phyloP scores from a whole-genome alignment of 805 yeast species.

The Cyberlindnera meyerae region DNA sequence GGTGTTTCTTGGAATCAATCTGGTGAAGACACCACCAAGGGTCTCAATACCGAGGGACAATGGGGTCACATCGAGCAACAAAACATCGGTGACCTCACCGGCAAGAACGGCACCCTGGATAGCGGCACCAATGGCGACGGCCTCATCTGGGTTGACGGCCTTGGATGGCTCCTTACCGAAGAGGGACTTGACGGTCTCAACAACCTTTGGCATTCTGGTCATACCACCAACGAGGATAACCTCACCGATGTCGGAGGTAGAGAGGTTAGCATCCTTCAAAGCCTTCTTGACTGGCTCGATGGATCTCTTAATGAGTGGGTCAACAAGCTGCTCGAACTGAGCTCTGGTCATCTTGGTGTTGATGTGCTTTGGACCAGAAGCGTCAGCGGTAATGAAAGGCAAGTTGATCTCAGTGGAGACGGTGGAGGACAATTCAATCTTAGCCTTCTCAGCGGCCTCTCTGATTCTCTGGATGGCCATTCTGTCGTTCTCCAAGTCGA shows the following conservation, averaged over 20 bases:
- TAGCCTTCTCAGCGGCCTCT: slow-evolving; percentile 75
- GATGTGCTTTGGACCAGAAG: slow-evolving; percentile 54
- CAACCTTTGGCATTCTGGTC: slow-evolving; percentile 84
- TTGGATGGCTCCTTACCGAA: slow-evolving; percentile 67
- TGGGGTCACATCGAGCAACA: slow-evolving; percentile 77
- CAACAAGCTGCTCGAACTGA: slow-evolving; percentile 64
- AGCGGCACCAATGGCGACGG: slow-evolving; percentile 86
- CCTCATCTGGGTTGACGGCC: slow-evolving; percentile 82
- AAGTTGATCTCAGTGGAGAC: slow-evolving; percentile 57
- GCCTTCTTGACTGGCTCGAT: slow-evolving; percentile 75
- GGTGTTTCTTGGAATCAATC: slow-evolving; percentile 69
- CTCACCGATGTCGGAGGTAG: slow-evolving; percentile 66
- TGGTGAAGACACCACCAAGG: slow-evolving; percentile 76
- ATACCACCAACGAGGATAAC: slow-evolving; percentile 81
- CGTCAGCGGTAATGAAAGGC: slow-evolving; percentile 56
- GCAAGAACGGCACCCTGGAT: slow-evolving; percentile 83
- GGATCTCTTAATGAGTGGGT: slow-evolving; percentile 61
- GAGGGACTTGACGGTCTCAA: slow-evolving; percentile 54
- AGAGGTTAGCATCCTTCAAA: slow-evolving; percentile 65
- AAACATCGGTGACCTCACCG: slow-evolving; percentile 77
- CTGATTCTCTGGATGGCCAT: slow-evolving; percentile 68
- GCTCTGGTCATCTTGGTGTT: slow-evolving; percentile 56
- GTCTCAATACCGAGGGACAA: slow-evolving; percentile 78
- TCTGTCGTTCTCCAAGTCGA: slow-evolving; percentile 27
- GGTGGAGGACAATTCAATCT: slow-evolving; percentile 70